Base-by-base conservation (phyloP, 305 asterid species). In the Fraxinus floribunda region DNA sequence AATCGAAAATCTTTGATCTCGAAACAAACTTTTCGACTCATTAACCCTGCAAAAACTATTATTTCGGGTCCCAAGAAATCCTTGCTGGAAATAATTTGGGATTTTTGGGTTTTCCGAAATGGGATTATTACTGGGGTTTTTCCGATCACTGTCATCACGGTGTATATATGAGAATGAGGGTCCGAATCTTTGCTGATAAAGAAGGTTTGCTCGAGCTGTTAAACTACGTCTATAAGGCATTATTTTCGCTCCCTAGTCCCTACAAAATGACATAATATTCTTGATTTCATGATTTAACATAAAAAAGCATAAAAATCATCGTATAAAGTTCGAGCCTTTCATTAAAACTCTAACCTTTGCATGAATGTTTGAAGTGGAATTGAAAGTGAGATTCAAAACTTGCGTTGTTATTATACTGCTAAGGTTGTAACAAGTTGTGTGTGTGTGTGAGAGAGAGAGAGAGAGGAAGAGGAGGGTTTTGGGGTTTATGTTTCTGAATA, bases 201-300 rank as follows among this genome's bases (percentile, higher is more conserved):
- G 89, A 18, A 85, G 87, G 86, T 90, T 92, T 15, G 91, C 89
- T 82, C 97, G 85, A 4, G 95, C 80, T 10, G 89, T 68, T 83
- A 93, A 80, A 86, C 91, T 85, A 71, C 98, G 92, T 84, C 97
- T 83, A 78, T 86, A 93, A 3, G 97, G 94, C 98, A 91, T 95
- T 82, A 15, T 72, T 60, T 18, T 62, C n/a, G 36, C 36, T 66
- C 2, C 18, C 73, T 26, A 24, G 34, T 3, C 35, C 73, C 74
- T 24, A 26, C 74, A 10, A 66, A 66, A 64, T 26, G n/a, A 29
- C 11, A 4, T 24, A 24, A 24, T 64, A 64, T 64, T 64, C 73
- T 64, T 55, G 16, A 22, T 64, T 8, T 24, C 73, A 64, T 4
- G 73, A 1, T 22, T 22, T 9, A 64, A 64, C 26, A 60, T 60